Evolutionary conservation across 306 rosid genomes (phyloP).

Genomic region (Pyrus pyrifolia): DNA sequence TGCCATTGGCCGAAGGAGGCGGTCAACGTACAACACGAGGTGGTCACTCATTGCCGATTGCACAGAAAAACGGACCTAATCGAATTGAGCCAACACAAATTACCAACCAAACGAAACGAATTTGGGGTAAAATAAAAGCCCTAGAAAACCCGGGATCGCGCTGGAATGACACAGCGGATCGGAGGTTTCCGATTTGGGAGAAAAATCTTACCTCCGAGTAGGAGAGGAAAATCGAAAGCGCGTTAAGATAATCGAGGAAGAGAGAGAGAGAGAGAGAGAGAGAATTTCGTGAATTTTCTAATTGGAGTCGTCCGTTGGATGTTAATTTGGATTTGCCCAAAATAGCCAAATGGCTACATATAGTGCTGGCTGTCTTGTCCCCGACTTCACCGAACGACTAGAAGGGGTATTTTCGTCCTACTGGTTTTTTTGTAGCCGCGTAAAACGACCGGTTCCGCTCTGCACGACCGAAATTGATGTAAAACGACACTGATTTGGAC

Average conservation of each 20-base stretch:
- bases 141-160: constrained; percentile 22
- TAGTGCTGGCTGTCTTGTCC: neutral
- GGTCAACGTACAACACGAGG: constrained; percentile 72
- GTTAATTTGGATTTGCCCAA: neutral
- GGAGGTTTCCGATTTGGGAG: constrained; percentile 9
- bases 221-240: neutral
- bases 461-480: neutral
- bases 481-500: neutral
- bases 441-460: constrained; percentile 28
- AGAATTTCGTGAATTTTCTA: neutral
- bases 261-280: neutral
- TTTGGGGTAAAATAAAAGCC: neutral
- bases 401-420: constrained; percentile 28
- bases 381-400: constrained; percentile 14
- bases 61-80: constrained; percentile 13
- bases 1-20: constrained; percentile 39
- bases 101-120: neutral
- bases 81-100: neutral
- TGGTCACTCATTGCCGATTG: constrained; percentile 69
- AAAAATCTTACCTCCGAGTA: neutral
- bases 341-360: neutral
- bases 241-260: neutral
- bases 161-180: constrained; percentile 30
- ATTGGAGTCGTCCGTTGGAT: neutral
- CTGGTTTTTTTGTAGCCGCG: constrained; percentile 22